These are phyloP conservation scores for Tulasnella sp. DNA, from an alignment of 768 basidiomycete genomes.

Conservation along the genomic window DNA sequence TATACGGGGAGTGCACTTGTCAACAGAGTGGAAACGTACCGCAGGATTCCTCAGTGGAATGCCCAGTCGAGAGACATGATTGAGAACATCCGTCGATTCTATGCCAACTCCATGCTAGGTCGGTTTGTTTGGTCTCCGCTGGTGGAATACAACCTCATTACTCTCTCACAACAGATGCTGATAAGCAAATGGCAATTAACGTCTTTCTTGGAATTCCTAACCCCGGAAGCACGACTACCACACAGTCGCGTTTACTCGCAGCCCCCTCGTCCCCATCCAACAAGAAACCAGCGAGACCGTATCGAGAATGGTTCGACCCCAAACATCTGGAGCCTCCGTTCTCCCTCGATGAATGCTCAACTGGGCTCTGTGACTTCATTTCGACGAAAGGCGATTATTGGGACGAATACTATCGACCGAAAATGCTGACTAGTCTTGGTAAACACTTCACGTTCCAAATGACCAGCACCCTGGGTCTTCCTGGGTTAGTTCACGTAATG, in stretches of 20 bases:
- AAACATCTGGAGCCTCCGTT: constrained; percentile 71
- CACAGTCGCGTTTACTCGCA: not conserved
- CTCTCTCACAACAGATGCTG: constrained; percentile 65
- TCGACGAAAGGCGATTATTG: constrained; percentile 62
- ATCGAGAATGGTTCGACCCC: constrained; percentile 84
- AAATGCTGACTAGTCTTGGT: constrained; percentile 79
- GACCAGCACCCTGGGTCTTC: constrained; percentile 83
- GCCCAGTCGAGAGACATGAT: constrained; percentile 96
- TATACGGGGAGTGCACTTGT: constrained; percentile 97
- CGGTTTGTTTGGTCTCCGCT: constrained; percentile 30
- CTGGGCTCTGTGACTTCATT: constrained; percentile 59
- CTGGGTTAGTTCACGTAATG: constrained; percentile 58
- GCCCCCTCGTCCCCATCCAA: constrained; percentile 35
- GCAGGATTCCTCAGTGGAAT: constrained; percentile 95
- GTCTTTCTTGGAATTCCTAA: constrained; percentile 79
- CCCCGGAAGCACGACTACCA: not conserved
- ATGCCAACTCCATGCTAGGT: constrained; percentile 92
- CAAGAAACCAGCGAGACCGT: constrained; percentile 60
- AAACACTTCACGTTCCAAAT: constrained; percentile 93
- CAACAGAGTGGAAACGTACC: constrained; percentile 94
- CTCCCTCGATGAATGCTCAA: constrained; percentile 63
- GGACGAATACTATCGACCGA: constrained; percentile 86
- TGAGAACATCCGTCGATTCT: constrained; percentile 92
- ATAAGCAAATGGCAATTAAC: constrained; percentile 97
- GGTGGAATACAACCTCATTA: not conserved